Percentiles rank a stretch among this genome's conserved stretches.
Evolutionary conservation across 331 rosid species (phyloP).

Genomic region (Pyrus hybrid): DNA sequence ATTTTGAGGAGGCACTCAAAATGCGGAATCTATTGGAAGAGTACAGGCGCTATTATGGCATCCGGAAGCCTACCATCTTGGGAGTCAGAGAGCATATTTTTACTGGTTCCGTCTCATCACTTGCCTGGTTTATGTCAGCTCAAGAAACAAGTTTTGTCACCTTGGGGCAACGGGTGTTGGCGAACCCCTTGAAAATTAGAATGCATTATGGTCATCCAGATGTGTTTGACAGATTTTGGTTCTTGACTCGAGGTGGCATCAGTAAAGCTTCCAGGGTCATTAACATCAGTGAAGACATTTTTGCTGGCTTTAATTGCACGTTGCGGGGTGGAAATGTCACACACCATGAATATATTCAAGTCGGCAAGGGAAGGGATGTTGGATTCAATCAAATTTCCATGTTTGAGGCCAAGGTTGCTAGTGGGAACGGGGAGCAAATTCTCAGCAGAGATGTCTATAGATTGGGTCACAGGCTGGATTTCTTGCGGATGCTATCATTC

Average conservation of each 20-base stretch:
- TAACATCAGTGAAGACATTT: slow-evolving; percentile 88
- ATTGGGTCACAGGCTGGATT: slow-evolving; percentile 82
- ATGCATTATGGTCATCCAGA: slow-evolving; percentile 98
- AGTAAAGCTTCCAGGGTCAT: slow-evolving; percentile 91
- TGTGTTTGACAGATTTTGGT: slow-evolving; percentile 86
- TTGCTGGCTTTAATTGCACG: slow-evolving; percentile 85
- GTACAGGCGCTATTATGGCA: slow-evolving; percentile 45
- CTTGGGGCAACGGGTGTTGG: slow-evolving; percentile 84
- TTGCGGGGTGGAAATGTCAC: slow-evolving; percentile 84
- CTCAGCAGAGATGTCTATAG: slow-evolving; percentile 80
- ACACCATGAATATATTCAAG: slow-evolving; percentile 89
- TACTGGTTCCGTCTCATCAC: slow-evolving; percentile 92
- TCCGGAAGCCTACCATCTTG: slow-evolving; percentile 72
- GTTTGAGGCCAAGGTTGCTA: slow-evolving; percentile 93
- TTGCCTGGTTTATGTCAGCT: slow-evolving; percentile 96
- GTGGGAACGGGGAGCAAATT: slow-evolving; percentile 90
- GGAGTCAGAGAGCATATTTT: slow-evolving; percentile 87
- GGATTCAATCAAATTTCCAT: slow-evolving; percentile 80
- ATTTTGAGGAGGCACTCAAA: slow-evolving; percentile 91
- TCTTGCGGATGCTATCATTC: slow-evolving; percentile 77
- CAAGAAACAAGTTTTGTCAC: slow-evolving; percentile 92
- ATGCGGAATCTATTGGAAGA: slow-evolving; percentile 84
- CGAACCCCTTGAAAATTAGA: slow-evolving; percentile 73
- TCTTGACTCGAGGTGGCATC: slow-evolving; percentile 77
- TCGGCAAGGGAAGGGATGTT: slow-evolving; percentile 93